These are phyloP conservation scores for Phytophthora meadii DNA, from an alignment of 352 stramenopile genomes.

Conservation along the genomic window DNA sequence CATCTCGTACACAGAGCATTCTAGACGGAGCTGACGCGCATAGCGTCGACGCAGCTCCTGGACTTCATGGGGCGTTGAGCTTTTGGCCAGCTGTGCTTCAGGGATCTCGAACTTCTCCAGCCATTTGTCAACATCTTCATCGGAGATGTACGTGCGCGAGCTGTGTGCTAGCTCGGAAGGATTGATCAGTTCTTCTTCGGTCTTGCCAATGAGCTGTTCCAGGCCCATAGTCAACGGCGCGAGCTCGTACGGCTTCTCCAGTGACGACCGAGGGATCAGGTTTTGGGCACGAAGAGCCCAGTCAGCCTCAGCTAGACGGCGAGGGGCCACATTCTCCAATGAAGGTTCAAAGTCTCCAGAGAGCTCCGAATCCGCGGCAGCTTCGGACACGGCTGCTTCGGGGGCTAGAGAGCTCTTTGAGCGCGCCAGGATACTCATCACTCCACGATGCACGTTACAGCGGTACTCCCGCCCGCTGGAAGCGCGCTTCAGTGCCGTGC, in stretches of 20 bases:
- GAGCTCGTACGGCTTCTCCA: constrained; percentile 49
- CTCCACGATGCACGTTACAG: constrained; percentile 10
- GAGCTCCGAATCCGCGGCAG: constrained; percentile 19
- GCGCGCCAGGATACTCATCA: constrained; percentile 22
- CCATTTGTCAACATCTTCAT: constrained; percentile 83
- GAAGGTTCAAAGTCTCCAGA: constrained; percentile 24
- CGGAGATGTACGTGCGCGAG: constrained; percentile 56
- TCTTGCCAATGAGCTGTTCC: constrained; percentile 21
- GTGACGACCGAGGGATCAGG: constrained; percentile 52
- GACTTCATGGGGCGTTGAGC: constrained; percentile 51
- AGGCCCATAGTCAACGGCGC: constrained; percentile 33
- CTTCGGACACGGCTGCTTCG: constrained; percentile 18
- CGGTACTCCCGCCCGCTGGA: constrained; percentile 5
- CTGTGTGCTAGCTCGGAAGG: constrained; percentile 8
- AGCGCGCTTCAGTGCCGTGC: constrained; percentile 22
- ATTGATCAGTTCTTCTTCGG: constrained; percentile 24
- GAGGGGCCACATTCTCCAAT: constrained; percentile 11
- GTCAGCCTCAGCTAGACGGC: constrained; percentile 51
- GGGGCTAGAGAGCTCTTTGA: constrained; percentile 42
- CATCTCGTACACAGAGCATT: constrained; percentile 86
- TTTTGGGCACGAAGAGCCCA: constrained; percentile 66
- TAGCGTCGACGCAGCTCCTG: constrained; percentile 71
- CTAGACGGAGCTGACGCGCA: constrained; percentile 76
- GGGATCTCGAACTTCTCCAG: constrained; percentile 68
- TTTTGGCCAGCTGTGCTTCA: constrained; percentile 53